Evolutionary conservation across 768 basidiomycete genomes (phyloP).

Genomic region (Leccinum obscurum): DNA sequence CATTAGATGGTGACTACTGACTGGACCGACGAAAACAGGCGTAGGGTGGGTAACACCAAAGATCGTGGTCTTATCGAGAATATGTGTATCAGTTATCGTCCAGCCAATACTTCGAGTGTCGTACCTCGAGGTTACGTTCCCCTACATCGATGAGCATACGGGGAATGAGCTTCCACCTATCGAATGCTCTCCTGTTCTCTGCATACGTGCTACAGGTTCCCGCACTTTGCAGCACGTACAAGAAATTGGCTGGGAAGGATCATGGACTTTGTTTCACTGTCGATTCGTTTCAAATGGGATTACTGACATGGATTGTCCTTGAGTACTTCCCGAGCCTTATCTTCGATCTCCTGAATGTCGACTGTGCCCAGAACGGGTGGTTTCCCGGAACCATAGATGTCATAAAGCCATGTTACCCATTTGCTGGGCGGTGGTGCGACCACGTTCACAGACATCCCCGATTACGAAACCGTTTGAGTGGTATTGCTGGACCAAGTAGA

Average conservation of each 20-base stretch:
- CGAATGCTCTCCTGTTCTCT: conserved; percentile 61
- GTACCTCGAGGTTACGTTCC: conserved; percentile 50
- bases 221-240: conserved; percentile 70
- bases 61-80: conserved; percentile 53
- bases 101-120: neutral
- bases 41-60: conserved; percentile 43
- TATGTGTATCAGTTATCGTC: neutral
- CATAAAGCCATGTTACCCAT: conserved; percentile 24
- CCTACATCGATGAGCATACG: conserved; percentile 55
- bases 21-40: conserved; percentile 55
- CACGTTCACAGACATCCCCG: conserved; percentile 20
- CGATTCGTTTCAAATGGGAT: neutral
- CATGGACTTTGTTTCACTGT: neutral
- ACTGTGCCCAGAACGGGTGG: conserved; percentile 52
- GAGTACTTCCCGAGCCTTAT: conserved; percentile 58
- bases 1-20: conserved; percentile 57
- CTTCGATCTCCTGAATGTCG: conserved; percentile 61
- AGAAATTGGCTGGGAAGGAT: conserved; percentile 51
- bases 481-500: neutral
- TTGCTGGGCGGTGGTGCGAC: conserved; percentile 22
- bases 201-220: conserved; percentile 63
- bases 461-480: neutral
- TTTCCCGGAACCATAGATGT: conserved; percentile 24
- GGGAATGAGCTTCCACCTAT: conserved; percentile 55
- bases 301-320: conserved; percentile 53